Percentiles rank a stretch among this genome's conserved stretches.
Conservation (phyloP, 164 flowering plant genomes). For the Chimonanthus salicifolius region DNA sequence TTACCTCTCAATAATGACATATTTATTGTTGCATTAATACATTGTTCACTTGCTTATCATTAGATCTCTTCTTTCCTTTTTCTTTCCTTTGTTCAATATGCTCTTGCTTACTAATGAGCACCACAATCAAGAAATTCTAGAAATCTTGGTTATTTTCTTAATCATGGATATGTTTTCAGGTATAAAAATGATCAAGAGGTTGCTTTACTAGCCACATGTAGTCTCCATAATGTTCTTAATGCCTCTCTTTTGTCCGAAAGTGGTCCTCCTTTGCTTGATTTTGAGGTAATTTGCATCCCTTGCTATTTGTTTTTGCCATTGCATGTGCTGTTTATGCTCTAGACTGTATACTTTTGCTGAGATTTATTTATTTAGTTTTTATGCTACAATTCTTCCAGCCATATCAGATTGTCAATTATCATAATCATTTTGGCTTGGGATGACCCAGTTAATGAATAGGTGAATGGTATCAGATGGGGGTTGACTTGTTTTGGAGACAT, state of each 20-base stretch:
- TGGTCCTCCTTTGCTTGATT: conserved; percentile 96
- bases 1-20: background rate
- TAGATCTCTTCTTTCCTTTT: background rate
- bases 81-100: background rate
- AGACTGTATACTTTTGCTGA: background rate
- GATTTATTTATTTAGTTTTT: background rate
- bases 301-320: background rate
- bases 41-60: too few relatives aligned
- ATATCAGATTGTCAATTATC: too few relatives aligned
- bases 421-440: too few relatives aligned
- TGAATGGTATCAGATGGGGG: too few relatives aligned
- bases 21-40: too few relatives aligned
- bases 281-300: conserved; percentile 51
- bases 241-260: conserved; percentile 74
- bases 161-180: conserved; percentile 28
- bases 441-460: too few relatives aligned
- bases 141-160: background rate
- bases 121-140: too few relatives aligned
- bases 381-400: too few relatives aligned
- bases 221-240: conserved; percentile 66
- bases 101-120: too few relatives aligned
- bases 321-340: background rate
- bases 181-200: conserved; percentile 77
- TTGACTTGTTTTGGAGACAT: too few relatives aligned
- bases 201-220: conserved; percentile 67